Base-by-base conservation (phyloP, 495 filamentous ascomycete species). In the Tuber aestivum region DNA sequence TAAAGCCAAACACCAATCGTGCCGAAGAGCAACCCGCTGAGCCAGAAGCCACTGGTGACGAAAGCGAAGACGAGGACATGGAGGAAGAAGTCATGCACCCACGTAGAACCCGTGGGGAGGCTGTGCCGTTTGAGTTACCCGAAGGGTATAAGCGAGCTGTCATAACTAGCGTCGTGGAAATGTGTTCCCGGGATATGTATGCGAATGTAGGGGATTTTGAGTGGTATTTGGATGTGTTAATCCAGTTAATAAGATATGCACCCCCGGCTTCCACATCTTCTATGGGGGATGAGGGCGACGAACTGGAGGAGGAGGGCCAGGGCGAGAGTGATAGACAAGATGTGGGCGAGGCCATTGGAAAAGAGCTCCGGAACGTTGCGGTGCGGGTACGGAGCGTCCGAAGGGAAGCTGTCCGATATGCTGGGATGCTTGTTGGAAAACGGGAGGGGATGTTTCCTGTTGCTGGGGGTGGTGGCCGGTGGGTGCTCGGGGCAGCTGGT, bases 111-210 rank as follows among this genome's bases (percentile, higher is more conserved):
- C 72, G 41, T 5, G 76, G 79, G 16, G 72, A 75, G 21, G 38
- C 76, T 7, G 73, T 78, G 2, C 76, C 75, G 8, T 48, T 80
- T 23, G 81, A 81, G 69, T 85, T 97, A 23, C 93, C 95, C 8
- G 89, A 92, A 74, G 93, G 95, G 69, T 98, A 97, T 83, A 90
- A 89, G 50, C 83, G 90, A 18, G 91, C 91, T 76, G 92, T 97
- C 41, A 91, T 97, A 41, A 87, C 87, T 48, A 87, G 91, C 69
- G 93, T 97, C 74, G 81, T 98, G 35, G 90, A 92, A 74, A 95
- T 99, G 87, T 98, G 96, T 84, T 93, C 92, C n/a, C 88, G 90
- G 70, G 91, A 93, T 77, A 97, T 93, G 74, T 99, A 97, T 83
- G 87, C 89, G 23, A 92, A 92, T 80, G 84, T 98, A 70, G 85